Percentiles rank a stretch among this genome's conserved stretches.
Conservation (phyloP, 805 yeast genomes). For the Saturnispora quitensis region DNA sequence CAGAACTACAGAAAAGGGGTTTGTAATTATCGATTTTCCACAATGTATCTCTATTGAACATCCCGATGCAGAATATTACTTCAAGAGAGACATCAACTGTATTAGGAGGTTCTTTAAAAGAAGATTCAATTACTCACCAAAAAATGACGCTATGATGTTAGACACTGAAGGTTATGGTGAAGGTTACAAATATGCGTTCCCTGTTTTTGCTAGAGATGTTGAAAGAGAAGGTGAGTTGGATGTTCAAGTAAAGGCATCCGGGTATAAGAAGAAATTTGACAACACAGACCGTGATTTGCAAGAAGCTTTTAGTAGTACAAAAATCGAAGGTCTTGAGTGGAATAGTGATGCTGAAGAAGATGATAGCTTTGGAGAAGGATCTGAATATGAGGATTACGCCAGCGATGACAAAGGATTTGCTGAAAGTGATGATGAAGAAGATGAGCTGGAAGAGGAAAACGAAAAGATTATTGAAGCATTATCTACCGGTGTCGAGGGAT, state of each 20-base stretch:
- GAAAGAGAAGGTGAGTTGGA: slow-evolving; percentile 62
- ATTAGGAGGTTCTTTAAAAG: slow-evolving; percentile 73
- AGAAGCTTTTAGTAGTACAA: slow-evolving; percentile 47
- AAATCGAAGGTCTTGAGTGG: slow-evolving; percentile 15
- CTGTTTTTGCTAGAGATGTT: slow-evolving; percentile 72
- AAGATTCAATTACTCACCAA: slow-evolving; percentile 68
- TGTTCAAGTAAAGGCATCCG: slow-evolving; percentile 86
- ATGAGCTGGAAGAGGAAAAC: slow-evolving; percentile 30
- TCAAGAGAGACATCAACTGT: slow-evolving; percentile 89
- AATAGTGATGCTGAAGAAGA: slow-evolving; percentile 13
- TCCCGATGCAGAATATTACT: slow-evolving; percentile 76
- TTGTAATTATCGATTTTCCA: slow-evolving; percentile 94
- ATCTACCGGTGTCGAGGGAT: slow-evolving; percentile 49
- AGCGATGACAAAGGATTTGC: slow-evolving; percentile 17
- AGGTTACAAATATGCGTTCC: slow-evolving; percentile 68
- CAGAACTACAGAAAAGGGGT: slow-evolving; percentile 47
- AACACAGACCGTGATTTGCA: slow-evolving; percentile 57
- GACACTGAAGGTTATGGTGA: slow-evolving; percentile 78
- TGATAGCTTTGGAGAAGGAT: slow-evolving; percentile 14
- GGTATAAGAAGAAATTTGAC: slow-evolving; percentile 43
- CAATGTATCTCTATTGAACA: slow-evolving; percentile 95
- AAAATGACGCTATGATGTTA: slow-evolving; percentile 53
- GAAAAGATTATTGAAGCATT: slow-evolving; percentile 62
- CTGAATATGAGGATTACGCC: slow-evolving; percentile 19
- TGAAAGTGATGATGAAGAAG: slow-evolving; percentile 27